Conservation (phyloP, 805 yeast genomes). For the Metschnikowia cubensis region DNA sequence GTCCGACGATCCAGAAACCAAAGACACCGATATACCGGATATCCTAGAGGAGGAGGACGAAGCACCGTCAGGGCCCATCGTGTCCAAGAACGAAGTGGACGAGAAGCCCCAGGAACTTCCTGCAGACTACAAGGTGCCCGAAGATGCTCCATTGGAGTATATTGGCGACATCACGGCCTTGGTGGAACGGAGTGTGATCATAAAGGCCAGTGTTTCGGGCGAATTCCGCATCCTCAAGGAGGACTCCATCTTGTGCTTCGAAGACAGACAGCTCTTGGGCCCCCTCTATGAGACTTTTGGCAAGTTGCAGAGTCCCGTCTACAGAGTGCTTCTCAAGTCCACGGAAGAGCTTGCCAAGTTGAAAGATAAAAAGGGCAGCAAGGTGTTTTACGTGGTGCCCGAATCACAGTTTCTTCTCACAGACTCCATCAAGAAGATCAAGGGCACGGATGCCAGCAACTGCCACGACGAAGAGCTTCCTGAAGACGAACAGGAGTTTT, state of each 20-base stretch:
- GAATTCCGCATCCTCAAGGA: slow-evolving; percentile 82
- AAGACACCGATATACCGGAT: slow-evolving; percentile 5
- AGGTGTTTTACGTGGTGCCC: slow-evolving; percentile 74
- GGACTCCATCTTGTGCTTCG: slow-evolving; percentile 73
- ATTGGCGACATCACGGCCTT: slow-evolving; percentile 67
- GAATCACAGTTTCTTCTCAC: slow-evolving; percentile 79
- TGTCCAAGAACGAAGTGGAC: slow-evolving; percentile 76
- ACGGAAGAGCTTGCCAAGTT: slow-evolving; percentile 48
- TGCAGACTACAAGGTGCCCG: slow-evolving; percentile 54
- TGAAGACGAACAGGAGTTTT: slow-evolving; percentile 88
- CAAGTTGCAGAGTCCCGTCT: slow-evolving; percentile 73
- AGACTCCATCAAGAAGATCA: slow-evolving; percentile 59
- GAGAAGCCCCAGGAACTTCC: slow-evolving; percentile 69
- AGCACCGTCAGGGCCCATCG: slow-evolving; percentile 56
- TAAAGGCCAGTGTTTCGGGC: slow-evolving; percentile 73
- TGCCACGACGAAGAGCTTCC: slow-evolving; percentile 93
- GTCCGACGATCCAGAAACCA: slow-evolving; percentile 1
- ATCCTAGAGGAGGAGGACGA: slow-evolving; percentile 44
- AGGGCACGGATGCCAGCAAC: slow-evolving; percentile 94
- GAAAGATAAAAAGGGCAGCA: slow-evolving; percentile 46
- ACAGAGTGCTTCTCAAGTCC: slow-evolving; percentile 63
- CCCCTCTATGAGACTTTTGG: slow-evolving; percentile 88
- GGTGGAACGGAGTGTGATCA: slow-evolving; percentile 68
- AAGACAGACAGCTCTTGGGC: slow-evolving; percentile 68
- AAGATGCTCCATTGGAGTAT: slow-evolving; percentile 61